These are phyloP conservation scores for Aspergillus arachidicola DNA, from an alignment of 2,329 filamentous ascomycete species.

Conservation along the genomic window DNA sequence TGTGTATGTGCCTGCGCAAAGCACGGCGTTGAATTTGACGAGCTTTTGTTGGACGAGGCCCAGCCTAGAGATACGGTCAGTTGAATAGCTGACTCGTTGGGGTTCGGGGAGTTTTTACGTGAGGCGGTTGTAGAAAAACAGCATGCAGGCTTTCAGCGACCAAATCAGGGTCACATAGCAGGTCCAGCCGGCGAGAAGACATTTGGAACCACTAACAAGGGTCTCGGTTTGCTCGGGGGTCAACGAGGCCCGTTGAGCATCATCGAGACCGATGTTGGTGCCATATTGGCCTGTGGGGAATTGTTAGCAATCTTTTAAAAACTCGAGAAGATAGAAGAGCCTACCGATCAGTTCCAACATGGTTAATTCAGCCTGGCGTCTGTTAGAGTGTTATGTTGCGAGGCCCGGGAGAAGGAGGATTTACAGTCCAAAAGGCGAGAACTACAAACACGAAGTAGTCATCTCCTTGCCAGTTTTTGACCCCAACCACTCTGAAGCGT, in stretches of 20 bases:
- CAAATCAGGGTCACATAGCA: constrained; percentile 49
- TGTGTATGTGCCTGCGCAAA: constrained; percentile 35
- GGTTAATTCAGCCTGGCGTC: constrained; percentile 17
- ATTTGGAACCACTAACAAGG: constrained; percentile 38
- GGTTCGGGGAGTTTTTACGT: constrained; percentile 34
- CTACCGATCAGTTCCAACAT: constrained; percentile 28
- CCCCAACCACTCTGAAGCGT: constrained; percentile 43
- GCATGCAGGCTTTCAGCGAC: constrained; percentile 46
- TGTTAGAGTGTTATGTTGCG: neutral
- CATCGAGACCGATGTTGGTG: constrained; percentile 42
- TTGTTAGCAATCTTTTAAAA: neutral
- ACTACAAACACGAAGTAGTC: constrained; percentile 45
- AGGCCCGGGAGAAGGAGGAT: neutral
- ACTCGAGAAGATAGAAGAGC: neutral
- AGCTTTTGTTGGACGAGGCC: constrained; percentile 42
- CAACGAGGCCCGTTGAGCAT: constrained; percentile 35
- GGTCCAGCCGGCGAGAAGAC: constrained; percentile 42
- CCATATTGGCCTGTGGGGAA: constrained; percentile 37
- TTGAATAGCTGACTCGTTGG: neutral
- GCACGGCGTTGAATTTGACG: constrained; percentile 38
- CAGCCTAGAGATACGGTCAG: constrained; percentile 26
- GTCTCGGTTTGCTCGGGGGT: constrained; percentile 30
- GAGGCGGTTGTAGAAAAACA: constrained; percentile 49
- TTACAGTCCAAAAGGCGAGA: constrained; percentile 44
- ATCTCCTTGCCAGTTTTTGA: constrained; percentile 47